Evolutionary conservation across 2,329 filamentous ascomycete genomes (phyloP), one percentile per base, ranked within the genome.

Genomic region (Colletotrichum sublineola): DNA sequence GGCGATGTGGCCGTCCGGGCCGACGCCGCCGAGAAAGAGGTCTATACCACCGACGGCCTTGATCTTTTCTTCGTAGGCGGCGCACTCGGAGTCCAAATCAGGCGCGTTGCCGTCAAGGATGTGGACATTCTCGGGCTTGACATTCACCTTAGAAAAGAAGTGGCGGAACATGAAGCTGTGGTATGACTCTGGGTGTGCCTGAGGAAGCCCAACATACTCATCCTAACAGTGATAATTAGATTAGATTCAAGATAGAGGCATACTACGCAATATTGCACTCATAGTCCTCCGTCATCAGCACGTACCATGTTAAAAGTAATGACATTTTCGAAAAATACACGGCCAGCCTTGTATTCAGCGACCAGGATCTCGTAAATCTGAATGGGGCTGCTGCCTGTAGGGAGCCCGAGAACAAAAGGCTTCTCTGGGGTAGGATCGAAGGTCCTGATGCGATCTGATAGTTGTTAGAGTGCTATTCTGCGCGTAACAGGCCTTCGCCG

Each of bases 81-180:
- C 86, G 79, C 92, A 94, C 80, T 95, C 92, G 60, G 88, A 88
- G 74, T 90, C 88, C 6, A 94, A 86, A 77, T 94, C 89, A 4
- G 87, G 81, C 0, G 92, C 92, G 76, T 93, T 94, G 75, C 92
- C 92, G 78, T 94, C 88, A 24, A 94, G 86, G 77, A 95, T 92
- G 79, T 95, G 90, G 75, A 94, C 90, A 73, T 86, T 93, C 74
- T 86, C 85, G 0, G 92, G 92, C 67, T 88, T 86, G 73, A 95
- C 89, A 79, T 95, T 90, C 76, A 94, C 89, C 74, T 86, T 92
- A 55, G 90, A 91, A 84, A 95, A 95, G 83, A 95, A 93, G 82
- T 94, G 87, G 82, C 90, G 91, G 86, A 93, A 94, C 93, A 95
- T 95, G 84, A 94, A 95, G 77, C 89, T 91, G 84, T 94, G 92